Base-by-base conservation (phyloP, 2,329 filamentous ascomycete species). In the Ophiostoma populinum region DNA sequence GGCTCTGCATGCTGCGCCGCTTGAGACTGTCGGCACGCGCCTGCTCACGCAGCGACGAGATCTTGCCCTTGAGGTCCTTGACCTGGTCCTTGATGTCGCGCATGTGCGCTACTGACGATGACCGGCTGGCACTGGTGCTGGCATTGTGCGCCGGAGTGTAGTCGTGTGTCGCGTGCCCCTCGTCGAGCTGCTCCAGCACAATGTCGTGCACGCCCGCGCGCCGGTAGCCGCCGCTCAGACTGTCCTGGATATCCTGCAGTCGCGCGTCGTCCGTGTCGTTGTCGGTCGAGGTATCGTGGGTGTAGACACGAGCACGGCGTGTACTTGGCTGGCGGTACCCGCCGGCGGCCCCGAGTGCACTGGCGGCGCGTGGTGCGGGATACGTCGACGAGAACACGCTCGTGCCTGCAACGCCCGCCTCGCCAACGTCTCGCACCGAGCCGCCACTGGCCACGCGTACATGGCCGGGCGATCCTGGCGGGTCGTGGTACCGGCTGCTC, bases 1-100 rank as follows among this genome's bases (percentile, higher is more conserved):
- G 55, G 47, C 70, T 85, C 45, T 82, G 76, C 35, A 86, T 54
- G 51, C 81, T 92, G 37, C 75, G 70, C 34, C 85, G 69, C 47
- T 80, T 75, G 47, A 92, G 54, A 45, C 70, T 83, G 46, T 92
- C 85, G 39, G 79, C 80, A 15, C 79, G 70, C 0, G 81, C 79
- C 46, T 82, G 76, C 42, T 85, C 74, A 46, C 80, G 78, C 27
- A 93, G 55, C 12, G 64, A 78, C 2, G 82, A 86, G 24, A 93
- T 85, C 47, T 83, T 82, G 40, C 80, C 81, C 49, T 85, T 86
- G 31, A 93, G 62, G 35, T 80, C 82, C 37, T 79, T 75, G 69
- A 93, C 81, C 51, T 92, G 83, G 44, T 83, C 77, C 40, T 82
- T 81, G 28, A 93, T 61, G 34, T 70, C 68, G 7, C 76, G 72